Percentiles rank a stretch among this genome's conserved stretches.
Conservation (phyloP, 148 eudicot genomes). For the Polygonum maritimum region DNA sequence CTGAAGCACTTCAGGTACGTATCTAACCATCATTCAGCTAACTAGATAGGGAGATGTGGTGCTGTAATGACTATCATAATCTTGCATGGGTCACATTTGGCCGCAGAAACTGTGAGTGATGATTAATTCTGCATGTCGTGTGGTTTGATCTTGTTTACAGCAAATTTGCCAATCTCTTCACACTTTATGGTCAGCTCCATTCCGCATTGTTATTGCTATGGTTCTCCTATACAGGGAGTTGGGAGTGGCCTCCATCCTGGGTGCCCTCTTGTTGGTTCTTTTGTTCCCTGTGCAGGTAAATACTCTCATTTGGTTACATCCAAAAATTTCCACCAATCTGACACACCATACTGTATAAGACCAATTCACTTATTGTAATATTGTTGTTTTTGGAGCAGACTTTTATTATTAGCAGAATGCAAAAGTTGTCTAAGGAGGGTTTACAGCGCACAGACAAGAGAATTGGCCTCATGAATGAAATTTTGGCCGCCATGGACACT, state of each 20-base stretch:
- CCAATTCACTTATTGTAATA: too few relatives aligned
- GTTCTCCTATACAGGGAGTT: conserved; percentile 72
- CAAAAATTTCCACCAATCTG: neutral
- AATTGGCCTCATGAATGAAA: conserved; percentile 97
- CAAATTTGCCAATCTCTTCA: conserved; percentile 88
- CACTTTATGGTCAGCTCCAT: conserved; percentile 94
- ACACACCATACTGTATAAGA: neutral
- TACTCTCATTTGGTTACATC: conserved; percentile 2
- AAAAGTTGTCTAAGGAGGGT: conserved; percentile 64
- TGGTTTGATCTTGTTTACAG: conserved; percentile 37
- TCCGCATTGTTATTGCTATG: conserved; percentile 71
- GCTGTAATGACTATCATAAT: neutral
- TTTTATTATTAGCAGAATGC: conserved; percentile 67
- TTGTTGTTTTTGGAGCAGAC: conserved; percentile 35
- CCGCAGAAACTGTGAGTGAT: neutral
- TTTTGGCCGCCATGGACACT: conserved; percentile 93
- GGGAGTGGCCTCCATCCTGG: conserved; percentile 83
- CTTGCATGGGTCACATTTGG: neutral
- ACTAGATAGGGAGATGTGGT: neutral
- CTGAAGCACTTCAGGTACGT: conserved; percentile 81
- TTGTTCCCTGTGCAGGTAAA: conserved; percentile 80
- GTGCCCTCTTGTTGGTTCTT: conserved; percentile 69
- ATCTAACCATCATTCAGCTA: neutral
- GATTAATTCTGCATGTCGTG: neutral
- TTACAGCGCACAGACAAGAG: conserved; percentile 82